A percentile compares a stretch with the other conserved stretches of the same genome.
phyloP scores from a whole-genome alignment of 805 yeast species.

The Clavispora santaluciae region DNA sequence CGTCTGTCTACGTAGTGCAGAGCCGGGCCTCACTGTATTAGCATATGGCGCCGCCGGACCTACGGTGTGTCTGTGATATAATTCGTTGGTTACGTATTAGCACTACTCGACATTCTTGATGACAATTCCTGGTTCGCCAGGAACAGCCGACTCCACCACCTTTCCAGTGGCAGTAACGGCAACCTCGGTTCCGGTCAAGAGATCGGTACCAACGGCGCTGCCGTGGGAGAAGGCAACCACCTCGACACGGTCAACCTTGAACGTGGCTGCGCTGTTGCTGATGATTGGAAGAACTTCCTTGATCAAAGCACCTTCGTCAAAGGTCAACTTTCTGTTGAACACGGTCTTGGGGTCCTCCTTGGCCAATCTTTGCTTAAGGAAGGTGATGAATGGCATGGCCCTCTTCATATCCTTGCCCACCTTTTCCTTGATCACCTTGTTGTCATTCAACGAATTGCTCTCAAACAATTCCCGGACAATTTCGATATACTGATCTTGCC shows the following conservation, averaged over 20 bases:
- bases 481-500: constrained; percentile 58
- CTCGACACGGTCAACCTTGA: constrained; percentile 49
- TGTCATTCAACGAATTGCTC: constrained; percentile 58
- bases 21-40: too few relatives aligned
- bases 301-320: constrained; percentile 69
- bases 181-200: constrained; percentile 64
- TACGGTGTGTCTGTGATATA: neutral
- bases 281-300: constrained; percentile 52
- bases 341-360: constrained; percentile 70
- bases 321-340: constrained; percentile 83
- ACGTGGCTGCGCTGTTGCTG: constrained; percentile 58
- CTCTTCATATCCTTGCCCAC: constrained; percentile 91
- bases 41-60: too few relatives aligned
- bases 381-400: constrained; percentile 95
- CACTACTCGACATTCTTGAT: constrained; percentile 50
- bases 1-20: too few relatives aligned
- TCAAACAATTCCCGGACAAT: constrained; percentile 75
- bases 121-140: constrained; percentile 88
- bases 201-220: constrained; percentile 54
- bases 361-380: constrained; percentile 74
- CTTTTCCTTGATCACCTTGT: constrained; percentile 55
- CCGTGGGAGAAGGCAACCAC: constrained; percentile 65
- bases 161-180: constrained; percentile 62
- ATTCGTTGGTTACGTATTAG: neutral
- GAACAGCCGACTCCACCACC: constrained; percentile 77